Conservation (phyloP, 2,329 filamentous ascomycete species). For the Aspergillus fischeri region DNA sequence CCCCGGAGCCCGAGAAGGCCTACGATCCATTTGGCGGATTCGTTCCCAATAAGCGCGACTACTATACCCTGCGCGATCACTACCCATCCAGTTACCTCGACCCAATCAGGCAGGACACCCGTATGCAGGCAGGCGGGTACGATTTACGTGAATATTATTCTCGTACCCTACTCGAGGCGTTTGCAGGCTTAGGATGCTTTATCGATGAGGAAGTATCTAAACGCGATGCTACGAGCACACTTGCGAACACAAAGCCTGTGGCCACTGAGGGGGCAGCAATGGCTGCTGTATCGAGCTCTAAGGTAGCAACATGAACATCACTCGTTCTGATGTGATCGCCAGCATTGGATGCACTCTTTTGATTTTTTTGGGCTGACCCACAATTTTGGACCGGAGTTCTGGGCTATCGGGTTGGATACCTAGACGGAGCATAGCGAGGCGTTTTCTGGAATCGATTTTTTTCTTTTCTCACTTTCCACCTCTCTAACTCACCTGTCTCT, state of each 20-base stretch:
- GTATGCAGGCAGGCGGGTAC: conserved; percentile 75
- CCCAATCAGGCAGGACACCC: conserved; percentile 59
- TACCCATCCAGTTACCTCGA: conserved; percentile 76
- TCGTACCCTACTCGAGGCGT: conserved; percentile 80
- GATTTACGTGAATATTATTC: conserved; percentile 76
- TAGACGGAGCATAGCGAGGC: conserved; percentile 14
- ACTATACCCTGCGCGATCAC: conserved; percentile 64
- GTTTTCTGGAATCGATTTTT: conserved; percentile 1
- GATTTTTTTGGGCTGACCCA: not conserved
- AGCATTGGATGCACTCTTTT: not conserved
- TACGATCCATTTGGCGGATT: conserved; percentile 88
- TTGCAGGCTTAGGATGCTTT: conserved; percentile 83
- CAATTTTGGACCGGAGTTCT: not conserved
- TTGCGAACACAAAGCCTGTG: conserved; percentile 17
- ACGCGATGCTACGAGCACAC: conserved; percentile 21
- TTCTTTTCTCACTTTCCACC: not conserved
- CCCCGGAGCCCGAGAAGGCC: conserved; percentile 63
- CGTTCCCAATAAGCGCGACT: conserved; percentile 56
- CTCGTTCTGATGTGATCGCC: not conserved
- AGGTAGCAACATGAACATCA: not conserved
- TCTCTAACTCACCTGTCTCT: not conserved
- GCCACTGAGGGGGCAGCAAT: conserved; percentile 28
- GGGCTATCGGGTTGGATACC: not conserved
- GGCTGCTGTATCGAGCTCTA: conserved; percentile 15
- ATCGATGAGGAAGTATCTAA: conserved; percentile 65